Conservation (phyloP, 176 grass and related monocot species). For the Ampelocalamus luodianensis region DNA sequence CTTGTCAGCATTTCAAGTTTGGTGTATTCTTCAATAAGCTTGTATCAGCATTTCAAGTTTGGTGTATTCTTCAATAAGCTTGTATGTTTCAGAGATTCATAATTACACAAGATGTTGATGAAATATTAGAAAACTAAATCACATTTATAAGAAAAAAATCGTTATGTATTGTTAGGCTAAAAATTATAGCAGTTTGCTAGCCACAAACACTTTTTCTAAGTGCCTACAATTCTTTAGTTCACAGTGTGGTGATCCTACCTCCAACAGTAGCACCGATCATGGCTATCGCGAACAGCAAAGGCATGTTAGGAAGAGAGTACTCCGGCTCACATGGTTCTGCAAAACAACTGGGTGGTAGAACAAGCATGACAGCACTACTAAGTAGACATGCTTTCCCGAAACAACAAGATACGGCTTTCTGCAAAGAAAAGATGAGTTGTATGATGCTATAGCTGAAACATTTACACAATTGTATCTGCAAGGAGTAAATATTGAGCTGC, state of each 20-base stretch:
- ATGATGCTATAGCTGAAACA: slow-evolving; percentile 31
- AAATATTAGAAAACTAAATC: slow-evolving; percentile 4
- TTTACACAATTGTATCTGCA: background rate
- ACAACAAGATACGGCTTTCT: slow-evolving; percentile 52
- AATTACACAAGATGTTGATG: background rate
- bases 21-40: too few species aligned
- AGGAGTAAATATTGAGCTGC: background rate
- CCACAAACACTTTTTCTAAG: too few species aligned
- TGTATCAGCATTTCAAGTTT: background rate
- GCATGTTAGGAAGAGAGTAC: slow-evolving; percentile 89
- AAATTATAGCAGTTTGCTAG: background rate
- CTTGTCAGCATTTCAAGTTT: background rate
- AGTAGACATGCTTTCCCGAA: slow-evolving; percentile 55
- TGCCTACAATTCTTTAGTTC: background rate
- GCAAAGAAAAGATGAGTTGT: slow-evolving; percentile 26
- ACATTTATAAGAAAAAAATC: background rate
- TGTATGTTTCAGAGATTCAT: background rate
- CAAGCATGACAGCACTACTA: slow-evolving; percentile 50
- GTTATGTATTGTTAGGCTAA: background rate
- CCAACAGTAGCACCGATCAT: slow-evolving; percentile 97
- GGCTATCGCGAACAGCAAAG: slow-evolving; percentile 85
- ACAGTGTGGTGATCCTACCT: slow-evolving; percentile 53
- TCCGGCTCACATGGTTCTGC: slow-evolving; percentile 78
- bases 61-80: background rate
- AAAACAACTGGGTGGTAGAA: slow-evolving; percentile 59